Evolutionary conservation across 257 asterid species (phyloP).

Genomic region (Capsicum rhomboideum): DNA sequence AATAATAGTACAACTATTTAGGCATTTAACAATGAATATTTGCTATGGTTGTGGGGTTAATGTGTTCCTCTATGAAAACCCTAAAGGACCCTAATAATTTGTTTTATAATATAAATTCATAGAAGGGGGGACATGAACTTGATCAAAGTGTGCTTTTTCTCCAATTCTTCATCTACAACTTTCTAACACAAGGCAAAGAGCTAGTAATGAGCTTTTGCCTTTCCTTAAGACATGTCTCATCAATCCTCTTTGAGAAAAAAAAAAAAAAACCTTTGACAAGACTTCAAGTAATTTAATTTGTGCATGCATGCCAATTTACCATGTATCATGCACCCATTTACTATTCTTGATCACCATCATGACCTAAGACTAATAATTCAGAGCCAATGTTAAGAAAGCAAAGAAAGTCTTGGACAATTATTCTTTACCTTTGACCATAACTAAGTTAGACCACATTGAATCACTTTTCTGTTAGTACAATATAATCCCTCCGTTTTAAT

Average conservation of each 20-base stretch:
- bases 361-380: neutral
- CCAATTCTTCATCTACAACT: neutral
- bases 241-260: conserved; percentile 2
- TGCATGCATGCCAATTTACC: neutral
- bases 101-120: too few relatives aligned
- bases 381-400: neutral
- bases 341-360: neutral
- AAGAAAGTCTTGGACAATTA: neutral
- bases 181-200: neutral
- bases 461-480: neutral
- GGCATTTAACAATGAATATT: neutral
- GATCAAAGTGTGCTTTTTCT: neutral
- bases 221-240: conserved; percentile 23
- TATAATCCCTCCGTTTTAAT: neutral
- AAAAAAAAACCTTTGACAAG: conserved; percentile 9
- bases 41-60: neutral
- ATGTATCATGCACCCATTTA: neutral
- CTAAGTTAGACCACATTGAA: neutral
- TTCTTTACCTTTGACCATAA: neutral
- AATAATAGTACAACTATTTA: neutral
- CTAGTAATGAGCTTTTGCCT: neutral
- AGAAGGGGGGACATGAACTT: neutral
- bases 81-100: neutral
- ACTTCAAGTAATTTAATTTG: conserved; percentile 5
- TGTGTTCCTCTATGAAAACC: neutral